Percentiles rank a stretch among this genome's conserved stretches.
phyloP scores from a whole-genome alignment of 2,329 filamentous ascomycete genomes.

The Verticillium nubilum region DNA sequence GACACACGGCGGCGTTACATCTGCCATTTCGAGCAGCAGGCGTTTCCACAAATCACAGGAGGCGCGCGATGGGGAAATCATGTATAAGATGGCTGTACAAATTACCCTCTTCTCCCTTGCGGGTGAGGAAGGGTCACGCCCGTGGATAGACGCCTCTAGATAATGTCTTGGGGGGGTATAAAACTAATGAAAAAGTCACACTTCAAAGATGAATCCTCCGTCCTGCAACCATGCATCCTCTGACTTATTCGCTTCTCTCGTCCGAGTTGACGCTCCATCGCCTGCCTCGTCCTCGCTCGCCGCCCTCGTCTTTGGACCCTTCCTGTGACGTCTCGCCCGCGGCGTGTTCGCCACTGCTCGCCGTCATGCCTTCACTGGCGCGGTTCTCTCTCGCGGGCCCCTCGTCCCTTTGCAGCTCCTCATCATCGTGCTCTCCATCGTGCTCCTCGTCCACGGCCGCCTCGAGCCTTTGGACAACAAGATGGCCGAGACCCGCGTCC shows the following conservation, averaged over 20 bases:
- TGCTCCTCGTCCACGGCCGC: conserved; percentile 11
- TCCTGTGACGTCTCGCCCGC: not conserved
- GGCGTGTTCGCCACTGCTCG: not conserved
- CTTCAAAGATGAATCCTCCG: not conserved
- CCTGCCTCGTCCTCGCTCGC: not conserved
- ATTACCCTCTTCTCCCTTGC: not conserved
- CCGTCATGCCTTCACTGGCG: not conserved
- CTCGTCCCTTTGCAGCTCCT: not conserved
- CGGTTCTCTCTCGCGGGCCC: not conserved
- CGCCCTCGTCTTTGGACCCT: not conserved
- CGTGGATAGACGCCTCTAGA: not conserved
- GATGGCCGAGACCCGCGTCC: not conserved
- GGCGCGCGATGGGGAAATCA: not conserved
- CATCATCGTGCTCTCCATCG: conserved; percentile 6
- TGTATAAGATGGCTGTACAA: not conserved
- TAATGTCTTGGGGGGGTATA: not conserved
- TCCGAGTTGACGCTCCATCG: conserved; percentile 2
- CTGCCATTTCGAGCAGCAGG: too few relatives aligned
- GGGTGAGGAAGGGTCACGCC: not conserved
- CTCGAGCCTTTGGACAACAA: conserved; percentile 2
- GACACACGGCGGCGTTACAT: too few relatives aligned
- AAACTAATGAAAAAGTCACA: not conserved
- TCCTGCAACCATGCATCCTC: not conserved
- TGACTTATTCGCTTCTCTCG: not conserved
- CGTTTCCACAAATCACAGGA: not conserved